Evolutionary conservation across 2,329 filamentous ascomycete species (phyloP), one percentile per base, ranked within the genome.

Genomic region (Exserohilum rostratum): DNA sequence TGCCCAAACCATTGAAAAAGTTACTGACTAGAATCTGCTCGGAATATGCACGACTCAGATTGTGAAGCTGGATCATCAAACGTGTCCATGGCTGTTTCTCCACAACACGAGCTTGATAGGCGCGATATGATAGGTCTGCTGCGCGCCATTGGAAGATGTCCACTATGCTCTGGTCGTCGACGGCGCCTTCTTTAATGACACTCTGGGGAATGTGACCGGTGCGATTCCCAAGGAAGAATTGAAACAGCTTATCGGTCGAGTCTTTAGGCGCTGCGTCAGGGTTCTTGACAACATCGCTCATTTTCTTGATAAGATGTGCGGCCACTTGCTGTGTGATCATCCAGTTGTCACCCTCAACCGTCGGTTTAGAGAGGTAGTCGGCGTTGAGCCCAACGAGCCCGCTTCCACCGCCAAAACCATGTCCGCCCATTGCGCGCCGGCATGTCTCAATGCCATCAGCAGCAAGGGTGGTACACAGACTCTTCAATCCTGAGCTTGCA

Each of bases 281-380:
- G 11, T 69, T 65, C 6, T 72, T 65, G 5, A 76, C 73, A 3
- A 76, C 76, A 25, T 71, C 64, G 25, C 74, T 67, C 78, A 83
- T 83, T 38, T 80, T 80, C 64, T 84, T 83, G 67, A 84, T 81
- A 20, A 84, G 64, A 53, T 79, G 80, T 20, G 76, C 74, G 0
- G 79, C 79, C 3, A 79, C 79, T 65, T 84, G 81, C 54, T 83
- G 81, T 0, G 80, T 83, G 35, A 84, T 83, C 81, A 83, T 83
- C 80, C 80, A 83, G 51, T 84, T 84, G 62, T 83, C 82, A 2
- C 82, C 82, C 58, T 84, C 81, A 2, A 84, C 82, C 0, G 81
- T 84, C 0, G 80, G 80, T 63, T 83, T 83, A 2, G 80, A 78
- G 5, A 82, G 71, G 47, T 82, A 82, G 61, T 82, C 79, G 12